Percentiles rank a stretch among this genome's conserved stretches.
Conservation (phyloP, 441 rosid species). For the Erysimum pusillum region DNA sequence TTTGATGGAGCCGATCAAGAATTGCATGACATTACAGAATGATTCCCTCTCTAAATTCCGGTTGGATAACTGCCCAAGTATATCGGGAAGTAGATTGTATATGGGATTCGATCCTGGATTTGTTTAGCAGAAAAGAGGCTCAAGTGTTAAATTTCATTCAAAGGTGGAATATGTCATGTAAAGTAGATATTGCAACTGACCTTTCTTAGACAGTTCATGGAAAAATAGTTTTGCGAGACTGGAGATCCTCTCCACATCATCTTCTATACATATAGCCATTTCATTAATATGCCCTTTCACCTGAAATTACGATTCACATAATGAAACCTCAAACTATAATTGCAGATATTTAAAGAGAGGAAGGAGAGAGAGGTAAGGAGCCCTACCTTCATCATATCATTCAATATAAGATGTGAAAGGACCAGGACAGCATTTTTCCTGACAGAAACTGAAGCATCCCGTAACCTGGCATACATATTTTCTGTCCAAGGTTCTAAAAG, state of each 20-base stretch:
- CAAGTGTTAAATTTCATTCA: conserved; percentile 38
- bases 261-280: conserved; percentile 92
- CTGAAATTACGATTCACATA: conserved; percentile 55
- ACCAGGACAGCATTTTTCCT: conserved; percentile 98
- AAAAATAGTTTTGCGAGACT: conserved; percentile 93
- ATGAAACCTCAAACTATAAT: conserved; percentile 23
- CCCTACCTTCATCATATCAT: conserved; percentile 99
- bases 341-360: conserved; percentile 25
- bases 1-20: conserved; percentile 94
- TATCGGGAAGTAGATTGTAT: conserved; percentile 96
- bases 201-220: conserved; percentile 97
- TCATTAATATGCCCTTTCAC: conserved; percentile 97
- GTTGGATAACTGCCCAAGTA: conserved; percentile 83
- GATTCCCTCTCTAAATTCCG: conserved; percentile 80
- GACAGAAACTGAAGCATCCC: conserved; percentile 83
- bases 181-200: conserved; percentile 48
- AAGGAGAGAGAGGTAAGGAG: conserved; percentile 33
- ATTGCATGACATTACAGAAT: conserved; percentile 96
- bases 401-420: conserved; percentile 97
- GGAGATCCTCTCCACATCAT: conserved; percentile 88
- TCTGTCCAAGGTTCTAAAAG: conserved; percentile 98
- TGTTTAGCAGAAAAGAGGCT: conserved; percentile 21
- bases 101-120: conserved; percentile 93
- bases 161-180: conserved; percentile 32
- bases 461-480: conserved; percentile 86